Conservation (phyloP, 805 yeast genomes). For the Candida ovalis region DNA sequence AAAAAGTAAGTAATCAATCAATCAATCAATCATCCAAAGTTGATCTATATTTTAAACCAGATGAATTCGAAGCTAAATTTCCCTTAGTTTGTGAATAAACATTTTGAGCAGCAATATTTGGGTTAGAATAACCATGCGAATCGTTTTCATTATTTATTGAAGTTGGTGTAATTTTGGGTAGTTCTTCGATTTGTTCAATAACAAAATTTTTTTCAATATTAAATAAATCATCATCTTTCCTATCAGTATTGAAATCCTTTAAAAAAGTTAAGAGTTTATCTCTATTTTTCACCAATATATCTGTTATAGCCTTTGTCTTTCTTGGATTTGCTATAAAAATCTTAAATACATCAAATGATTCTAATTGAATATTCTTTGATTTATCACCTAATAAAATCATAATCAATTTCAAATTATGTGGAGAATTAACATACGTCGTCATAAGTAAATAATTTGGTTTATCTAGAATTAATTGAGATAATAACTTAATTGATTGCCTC, state of each 20-base stretch:
- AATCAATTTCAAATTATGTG: constrained; percentile 77
- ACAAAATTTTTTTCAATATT: constrained; percentile 80
- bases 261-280: constrained; percentile 70
- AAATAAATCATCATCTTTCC: constrained; percentile 62
- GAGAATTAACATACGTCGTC: constrained; percentile 72
- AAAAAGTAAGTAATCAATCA: too few relatives aligned
- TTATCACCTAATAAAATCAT: constrained; percentile 87
- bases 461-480: constrained; percentile 67
- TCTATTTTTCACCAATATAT: constrained; percentile 80
- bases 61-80: constrained; percentile 7
- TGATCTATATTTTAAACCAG: background rate
- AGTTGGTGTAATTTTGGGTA: constrained; percentile 53
- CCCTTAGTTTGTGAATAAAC: constrained; percentile 17
- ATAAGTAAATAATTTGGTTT: constrained; percentile 69
- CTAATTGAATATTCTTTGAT: constrained; percentile 83
- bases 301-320: constrained; percentile 73
- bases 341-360: constrained; percentile 91
- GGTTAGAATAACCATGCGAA: constrained; percentile 5
- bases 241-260: constrained; percentile 55
- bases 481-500: constrained; percentile 78
- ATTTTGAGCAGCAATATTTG: constrained; percentile 18
- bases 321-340: constrained; percentile 96
- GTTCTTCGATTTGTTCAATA: constrained; percentile 63
- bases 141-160: constrained; percentile 7
- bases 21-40: background rate